phyloP scores from a whole-genome alignment of 805 yeast genomes.

The Nakazawaea anatomiae region DNA sequence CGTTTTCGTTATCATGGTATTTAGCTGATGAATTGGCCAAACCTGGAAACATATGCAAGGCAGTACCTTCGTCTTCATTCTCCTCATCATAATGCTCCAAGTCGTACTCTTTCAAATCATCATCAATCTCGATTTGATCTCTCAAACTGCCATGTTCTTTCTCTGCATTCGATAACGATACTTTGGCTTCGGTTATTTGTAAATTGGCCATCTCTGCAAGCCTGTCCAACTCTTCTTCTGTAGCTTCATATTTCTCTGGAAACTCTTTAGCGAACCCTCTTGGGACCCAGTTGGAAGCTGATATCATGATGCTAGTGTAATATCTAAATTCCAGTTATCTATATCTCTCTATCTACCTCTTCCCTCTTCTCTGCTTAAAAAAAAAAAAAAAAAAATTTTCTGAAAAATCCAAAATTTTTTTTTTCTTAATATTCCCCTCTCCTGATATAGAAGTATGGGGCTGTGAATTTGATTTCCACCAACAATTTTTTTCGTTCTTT shows the following conservation, averaged over 20 bases:
- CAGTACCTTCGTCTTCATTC: constrained; percentile 50
- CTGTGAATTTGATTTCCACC: neutral
- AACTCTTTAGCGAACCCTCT: constrained; percentile 91
- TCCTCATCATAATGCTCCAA: constrained; percentile 66
- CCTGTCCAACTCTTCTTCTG: constrained; percentile 90
- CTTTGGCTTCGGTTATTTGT: constrained; percentile 71
- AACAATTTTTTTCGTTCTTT: no score
- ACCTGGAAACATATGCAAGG: constrained; percentile 67
- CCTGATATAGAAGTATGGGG: neutral
- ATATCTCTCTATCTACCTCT: neutral
- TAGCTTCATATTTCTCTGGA: constrained; percentile 82
- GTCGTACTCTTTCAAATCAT: constrained; percentile 83
- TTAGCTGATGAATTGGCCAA: constrained; percentile 52
- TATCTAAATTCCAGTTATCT: neutral
- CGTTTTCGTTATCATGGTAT: constrained; percentile 38
- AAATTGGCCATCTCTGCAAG: constrained; percentile 80
- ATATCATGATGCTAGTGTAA: constrained; percentile 50
- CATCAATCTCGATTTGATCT: constrained; percentile 62
- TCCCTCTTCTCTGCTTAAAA: neutral
- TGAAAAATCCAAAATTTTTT: neutral
- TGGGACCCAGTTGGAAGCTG: constrained; percentile 94
- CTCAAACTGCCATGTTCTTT: constrained; percentile 24
- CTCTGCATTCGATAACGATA: constrained; percentile 48
- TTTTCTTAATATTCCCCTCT: neutral
- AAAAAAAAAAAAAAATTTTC: neutral